Conservation (phyloP, 345 rosid genomes). For the Diplotaxis tenuifolia region DNA sequence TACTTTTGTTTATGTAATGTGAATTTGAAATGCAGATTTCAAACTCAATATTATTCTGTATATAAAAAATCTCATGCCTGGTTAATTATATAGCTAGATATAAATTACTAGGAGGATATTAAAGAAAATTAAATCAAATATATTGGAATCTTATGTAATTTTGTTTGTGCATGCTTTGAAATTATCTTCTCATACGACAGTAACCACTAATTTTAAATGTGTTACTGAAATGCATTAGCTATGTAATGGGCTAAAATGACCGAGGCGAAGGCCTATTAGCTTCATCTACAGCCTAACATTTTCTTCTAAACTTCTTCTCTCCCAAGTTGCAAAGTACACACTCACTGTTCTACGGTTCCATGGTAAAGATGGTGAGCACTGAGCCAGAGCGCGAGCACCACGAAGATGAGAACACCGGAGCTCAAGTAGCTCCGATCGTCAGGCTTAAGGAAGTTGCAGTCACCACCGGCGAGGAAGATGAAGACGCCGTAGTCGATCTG, state of each 20-base stretch:
- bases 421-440: conserved; percentile 82
- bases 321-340: conserved; percentile 13
- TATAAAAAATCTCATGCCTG: neutral
- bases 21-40: neutral
- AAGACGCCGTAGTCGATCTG: conserved; percentile 79
- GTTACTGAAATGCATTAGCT: too few relatives aligned
- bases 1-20: neutral
- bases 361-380: conserved; percentile 46
- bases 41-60: neutral
- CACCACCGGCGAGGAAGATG: conserved; percentile 83
- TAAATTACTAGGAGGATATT: neutral
- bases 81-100: neutral
- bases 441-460: conserved; percentile 80
- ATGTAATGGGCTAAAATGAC: neutral
- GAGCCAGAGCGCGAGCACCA: conserved; percentile 53
- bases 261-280: neutral
- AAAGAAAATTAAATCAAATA: neutral
- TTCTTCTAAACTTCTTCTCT: conserved; percentile 26
- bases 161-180: too few relatives aligned
- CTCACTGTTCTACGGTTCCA: neutral
- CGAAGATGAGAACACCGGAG: conserved; percentile 94
- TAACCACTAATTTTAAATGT: too few relatives aligned
- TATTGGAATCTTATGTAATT: too few relatives aligned
- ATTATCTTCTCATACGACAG: too few relatives aligned
- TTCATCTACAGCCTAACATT: conserved; percentile 9